Conservation (phyloP, 2,329 filamentous ascomycete genomes). For the Penicillium sp. region DNA sequence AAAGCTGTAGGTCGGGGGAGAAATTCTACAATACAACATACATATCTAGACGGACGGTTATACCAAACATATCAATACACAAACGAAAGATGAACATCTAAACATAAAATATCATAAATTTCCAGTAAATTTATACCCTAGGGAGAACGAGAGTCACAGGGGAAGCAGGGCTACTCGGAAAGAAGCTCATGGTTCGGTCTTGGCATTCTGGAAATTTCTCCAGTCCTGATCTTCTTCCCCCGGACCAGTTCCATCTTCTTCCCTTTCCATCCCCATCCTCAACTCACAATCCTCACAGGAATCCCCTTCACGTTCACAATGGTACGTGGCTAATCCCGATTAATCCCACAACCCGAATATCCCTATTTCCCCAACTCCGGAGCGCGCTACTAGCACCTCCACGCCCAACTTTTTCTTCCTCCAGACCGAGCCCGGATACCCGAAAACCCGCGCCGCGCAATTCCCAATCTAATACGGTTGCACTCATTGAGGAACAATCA, state of each 20-base stretch:
- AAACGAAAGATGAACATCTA: background rate
- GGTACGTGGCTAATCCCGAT: constrained; percentile 18
- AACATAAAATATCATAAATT: background rate
- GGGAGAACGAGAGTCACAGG: background rate
- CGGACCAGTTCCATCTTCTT: constrained; percentile 27
- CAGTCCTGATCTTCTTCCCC: constrained; percentile 34
- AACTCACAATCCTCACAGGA: constrained; percentile 19
- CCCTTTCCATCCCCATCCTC: constrained; percentile 33
- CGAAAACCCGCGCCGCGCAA: constrained; percentile 6
- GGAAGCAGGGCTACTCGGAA: constrained; percentile 22
- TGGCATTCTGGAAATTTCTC: constrained; percentile 48
- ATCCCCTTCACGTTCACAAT: constrained; percentile 19
- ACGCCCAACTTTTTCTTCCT: constrained; percentile 7
- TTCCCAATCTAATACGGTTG: background rate
- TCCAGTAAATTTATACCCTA: background rate
- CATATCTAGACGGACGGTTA: background rate
- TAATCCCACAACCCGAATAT: background rate
- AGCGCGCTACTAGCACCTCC: background rate
- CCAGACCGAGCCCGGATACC: constrained; percentile 6
- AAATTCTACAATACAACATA: background rate
- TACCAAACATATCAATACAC: background rate
- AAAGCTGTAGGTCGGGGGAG: constrained; percentile 6
- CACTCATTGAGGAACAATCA: background rate
- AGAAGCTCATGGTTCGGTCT: constrained; percentile 32
- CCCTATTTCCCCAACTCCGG: background rate